Percentiles rank a stretch among this genome's conserved stretches.
These are phyloP conservation scores for Alternaria brassicae DNA, from an alignment of 2,329 filamentous ascomycete genomes.

Conservation along the genomic window DNA sequence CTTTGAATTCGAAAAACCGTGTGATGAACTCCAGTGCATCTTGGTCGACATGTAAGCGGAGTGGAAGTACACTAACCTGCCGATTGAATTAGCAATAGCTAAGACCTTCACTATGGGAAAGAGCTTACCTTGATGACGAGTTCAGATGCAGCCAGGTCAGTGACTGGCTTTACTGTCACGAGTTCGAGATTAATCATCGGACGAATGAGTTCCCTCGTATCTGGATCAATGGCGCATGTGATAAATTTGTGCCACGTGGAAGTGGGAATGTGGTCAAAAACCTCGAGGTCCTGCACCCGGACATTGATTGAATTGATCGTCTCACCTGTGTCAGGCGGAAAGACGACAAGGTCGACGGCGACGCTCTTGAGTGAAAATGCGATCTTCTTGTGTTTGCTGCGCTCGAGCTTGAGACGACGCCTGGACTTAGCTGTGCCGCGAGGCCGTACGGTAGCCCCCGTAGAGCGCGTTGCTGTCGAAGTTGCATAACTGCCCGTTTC, in stretches of 20 bases:
- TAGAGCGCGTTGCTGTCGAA: constrained; percentile 55
- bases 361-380: constrained; percentile 90
- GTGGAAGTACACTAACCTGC: constrained; percentile 73
- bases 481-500: constrained; percentile 91
- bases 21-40: constrained; percentile 97
- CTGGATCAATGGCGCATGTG: constrained; percentile 87
- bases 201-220: constrained; percentile 82
- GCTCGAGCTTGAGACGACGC: constrained; percentile 73
- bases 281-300: constrained; percentile 80
- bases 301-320: constrained; percentile 88
- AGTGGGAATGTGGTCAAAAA: constrained; percentile 92
- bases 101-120: not conserved
- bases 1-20: constrained; percentile 97
- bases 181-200: constrained; percentile 92
- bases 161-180: constrained; percentile 84
- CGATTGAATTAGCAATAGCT: constrained; percentile 8
- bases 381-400: constrained; percentile 93
- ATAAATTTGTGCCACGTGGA: constrained; percentile 99
- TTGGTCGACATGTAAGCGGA: constrained; percentile 94
- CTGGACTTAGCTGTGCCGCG: constrained; percentile 51
- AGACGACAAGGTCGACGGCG: constrained; percentile 80
- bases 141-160: constrained; percentile 85
- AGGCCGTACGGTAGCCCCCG: constrained; percentile 50
- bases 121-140: constrained; percentile 76
- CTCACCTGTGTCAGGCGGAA: constrained; percentile 77